phyloP scores from a whole-genome alignment of 331 rosid genomes.

The Prunus yedoensis region DNA sequence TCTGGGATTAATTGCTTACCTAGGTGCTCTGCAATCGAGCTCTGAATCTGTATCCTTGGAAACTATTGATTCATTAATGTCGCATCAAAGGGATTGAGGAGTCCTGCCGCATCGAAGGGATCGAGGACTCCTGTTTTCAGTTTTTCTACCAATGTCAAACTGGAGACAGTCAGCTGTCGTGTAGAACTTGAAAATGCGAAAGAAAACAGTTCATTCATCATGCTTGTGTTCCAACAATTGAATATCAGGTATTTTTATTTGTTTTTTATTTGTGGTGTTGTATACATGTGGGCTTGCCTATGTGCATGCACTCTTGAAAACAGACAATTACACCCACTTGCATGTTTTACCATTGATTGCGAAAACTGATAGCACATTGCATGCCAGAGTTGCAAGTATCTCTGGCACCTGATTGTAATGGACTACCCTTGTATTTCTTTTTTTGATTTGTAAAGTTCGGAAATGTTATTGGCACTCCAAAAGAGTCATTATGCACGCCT shows the following conservation, averaged over 20 bases:
- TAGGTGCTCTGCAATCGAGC: constrained; percentile 25
- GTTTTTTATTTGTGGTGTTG: constrained; percentile 8
- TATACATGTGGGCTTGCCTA: constrained; percentile 8
- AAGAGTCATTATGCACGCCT: too few relatives aligned
- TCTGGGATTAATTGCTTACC: constrained; percentile 46
- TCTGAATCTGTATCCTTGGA: constrained; percentile 36
- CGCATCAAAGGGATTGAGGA: constrained; percentile 25
- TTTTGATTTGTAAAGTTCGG: too few relatives aligned
- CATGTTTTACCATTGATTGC: not conserved
- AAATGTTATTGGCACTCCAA: too few relatives aligned
- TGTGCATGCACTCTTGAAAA: not conserved
- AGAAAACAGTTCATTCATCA: constrained; percentile 47
- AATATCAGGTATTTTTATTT: constrained; percentile 48
- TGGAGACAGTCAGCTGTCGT: constrained; percentile 48
- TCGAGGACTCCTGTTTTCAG: constrained; percentile 39
- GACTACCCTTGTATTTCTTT: too few relatives aligned
- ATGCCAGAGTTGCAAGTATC: not conserved
- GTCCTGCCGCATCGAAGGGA: constrained; percentile 28
- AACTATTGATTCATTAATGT: constrained; percentile 21
- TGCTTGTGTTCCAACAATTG: constrained; percentile 47
- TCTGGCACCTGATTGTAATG: not conserved
- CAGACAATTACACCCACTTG: not conserved
- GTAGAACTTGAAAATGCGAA: constrained; percentile 64
- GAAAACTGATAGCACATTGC: not conserved
- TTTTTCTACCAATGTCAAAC: constrained; percentile 40